A percentile compares a stretch with the other conserved stretches of the same genome.
phyloP scores from a whole-genome alignment of 306 rosid genomes.

The Carpinus fangiana region DNA sequence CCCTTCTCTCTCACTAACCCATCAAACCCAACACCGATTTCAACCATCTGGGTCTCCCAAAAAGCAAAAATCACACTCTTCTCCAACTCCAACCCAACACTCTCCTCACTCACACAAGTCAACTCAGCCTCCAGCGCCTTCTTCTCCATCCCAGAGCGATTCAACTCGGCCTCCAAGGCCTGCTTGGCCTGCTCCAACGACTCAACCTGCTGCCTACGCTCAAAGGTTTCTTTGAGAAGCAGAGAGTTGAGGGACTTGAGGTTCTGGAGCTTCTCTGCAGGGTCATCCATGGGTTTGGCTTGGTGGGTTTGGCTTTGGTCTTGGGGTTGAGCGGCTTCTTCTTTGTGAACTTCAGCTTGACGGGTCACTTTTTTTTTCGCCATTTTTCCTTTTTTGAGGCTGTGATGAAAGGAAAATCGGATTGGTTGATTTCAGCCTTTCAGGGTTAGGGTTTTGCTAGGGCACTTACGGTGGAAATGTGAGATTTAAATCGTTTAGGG shows the following conservation, averaged over 20 bases:
- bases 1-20: slow-evolving; percentile 28
- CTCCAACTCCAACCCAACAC: slow-evolving; percentile 40
- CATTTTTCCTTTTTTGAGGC: slow-evolving; percentile 47
- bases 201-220: slow-evolving; percentile 49
- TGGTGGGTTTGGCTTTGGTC: background rate
- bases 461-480: slow-evolving; percentile 31
- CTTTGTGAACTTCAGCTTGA: slow-evolving; percentile 29
- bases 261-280: slow-evolving; percentile 48
- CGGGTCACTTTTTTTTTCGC: slow-evolving; percentile 63
- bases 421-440: background rate
- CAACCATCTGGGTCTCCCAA: slow-evolving; percentile 35
- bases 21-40: slow-evolving; percentile 32
- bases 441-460: slow-evolving; percentile 45
- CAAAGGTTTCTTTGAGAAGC: slow-evolving; percentile 59
- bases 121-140: slow-evolving; percentile 31
- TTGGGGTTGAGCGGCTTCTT: slow-evolving; percentile 15
- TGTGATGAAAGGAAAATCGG: slow-evolving; percentile 13
- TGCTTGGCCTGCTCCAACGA: slow-evolving; percentile 35
- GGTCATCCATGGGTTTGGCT: slow-evolving; percentile 36
- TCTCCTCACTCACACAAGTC: slow-evolving; percentile 19
- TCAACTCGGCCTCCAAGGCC: slow-evolving; percentile 36
- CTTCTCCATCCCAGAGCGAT: slow-evolving; percentile 29
- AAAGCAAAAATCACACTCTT: slow-evolving; percentile 37
- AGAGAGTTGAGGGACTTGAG: slow-evolving; percentile 66
- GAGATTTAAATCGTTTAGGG: background rate